phyloP scores from a whole-genome alignment of 2,329 filamentous ascomycete species.

The Colletotrichum truncatum region DNA sequence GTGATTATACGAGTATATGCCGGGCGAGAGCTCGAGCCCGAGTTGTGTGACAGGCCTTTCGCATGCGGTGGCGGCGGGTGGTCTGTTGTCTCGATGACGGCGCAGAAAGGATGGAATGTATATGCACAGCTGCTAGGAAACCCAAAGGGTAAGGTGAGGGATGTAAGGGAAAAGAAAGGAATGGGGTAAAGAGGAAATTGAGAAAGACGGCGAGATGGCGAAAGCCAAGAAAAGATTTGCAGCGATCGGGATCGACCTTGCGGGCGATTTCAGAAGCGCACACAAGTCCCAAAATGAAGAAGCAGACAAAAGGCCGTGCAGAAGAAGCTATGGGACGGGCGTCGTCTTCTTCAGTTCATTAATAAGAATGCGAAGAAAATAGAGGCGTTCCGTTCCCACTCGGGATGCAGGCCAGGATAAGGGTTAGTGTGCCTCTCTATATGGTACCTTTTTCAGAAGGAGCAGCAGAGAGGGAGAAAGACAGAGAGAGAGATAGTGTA shows the following conservation, averaged over 20 bases:
- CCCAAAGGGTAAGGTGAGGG: background rate
- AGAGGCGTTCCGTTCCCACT: constrained; percentile 24
- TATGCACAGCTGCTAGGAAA: background rate
- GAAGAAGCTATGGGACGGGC: background rate
- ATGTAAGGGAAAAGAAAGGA: background rate
- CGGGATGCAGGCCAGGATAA: constrained; percentile 18
- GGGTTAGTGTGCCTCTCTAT: constrained; percentile 1
- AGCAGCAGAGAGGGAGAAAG: background rate
- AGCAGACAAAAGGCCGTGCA: background rate
- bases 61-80: background rate
- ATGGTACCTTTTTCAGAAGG: background rate
- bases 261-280: background rate
- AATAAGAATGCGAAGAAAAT: background rate
- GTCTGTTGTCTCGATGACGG: constrained; percentile 6
- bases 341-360: constrained; percentile 4
- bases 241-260: constrained; percentile 15
- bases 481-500: background rate
- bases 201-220: background rate
- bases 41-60: background rate
- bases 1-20: background rate
- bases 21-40: background rate
- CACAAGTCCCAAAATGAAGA: background rate
- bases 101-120: background rate
- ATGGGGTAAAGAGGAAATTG: background rate
- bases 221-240: constrained; percentile 17